A percentile compares a stretch with the other conserved stretches of the same genome.
These are phyloP conservation scores for Didymellaceae sp. DNA, from an alignment of 2,329 filamentous ascomycete genomes.

Conservation along the genomic window DNA sequence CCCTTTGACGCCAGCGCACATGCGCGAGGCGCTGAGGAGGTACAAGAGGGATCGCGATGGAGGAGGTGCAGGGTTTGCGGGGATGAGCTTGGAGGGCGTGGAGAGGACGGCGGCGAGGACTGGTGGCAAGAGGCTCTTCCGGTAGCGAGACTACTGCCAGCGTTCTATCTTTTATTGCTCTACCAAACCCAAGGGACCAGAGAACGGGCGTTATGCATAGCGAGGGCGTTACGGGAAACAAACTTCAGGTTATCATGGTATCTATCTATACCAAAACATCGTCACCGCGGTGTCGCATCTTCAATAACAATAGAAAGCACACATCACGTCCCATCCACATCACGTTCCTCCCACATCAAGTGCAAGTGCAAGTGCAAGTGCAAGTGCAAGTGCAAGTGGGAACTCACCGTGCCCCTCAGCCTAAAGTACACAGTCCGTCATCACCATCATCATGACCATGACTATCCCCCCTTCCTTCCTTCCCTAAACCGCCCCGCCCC, in stretches of 20 bases:
- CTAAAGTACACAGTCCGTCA: too few relatives aligned
- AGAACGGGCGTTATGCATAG: constrained; percentile 5
- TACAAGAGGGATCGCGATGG: constrained; percentile 70
- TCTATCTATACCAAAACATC: background rate
- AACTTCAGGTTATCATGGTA: background rate
- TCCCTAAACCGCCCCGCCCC: too few relatives aligned
- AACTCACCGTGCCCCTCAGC: too few relatives aligned
- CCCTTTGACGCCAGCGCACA: constrained; percentile 74
- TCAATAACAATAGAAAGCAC: too few relatives aligned
- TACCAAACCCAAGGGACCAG: background rate
- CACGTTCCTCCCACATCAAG: too few relatives aligned
- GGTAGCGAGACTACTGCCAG: constrained; percentile 30
- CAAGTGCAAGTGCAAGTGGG: too few relatives aligned
- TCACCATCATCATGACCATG: too few relatives aligned
- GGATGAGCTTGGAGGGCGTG: constrained; percentile 56
- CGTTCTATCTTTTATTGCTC: too few relatives aligned
- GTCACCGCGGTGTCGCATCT: background rate
- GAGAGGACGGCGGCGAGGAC: constrained; percentile 54
- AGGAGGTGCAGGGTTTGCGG: constrained; percentile 61
- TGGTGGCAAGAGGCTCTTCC: constrained; percentile 55
- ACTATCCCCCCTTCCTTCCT: too few relatives aligned
- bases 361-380: too few relatives aligned
- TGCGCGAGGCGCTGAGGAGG: constrained; percentile 74
- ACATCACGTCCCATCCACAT: too few relatives aligned
- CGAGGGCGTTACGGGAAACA: constrained; percentile 10